phyloP scores from a whole-genome alignment of 371 early-diverging fungal genomes.

The Mucor racemosus region DNA sequence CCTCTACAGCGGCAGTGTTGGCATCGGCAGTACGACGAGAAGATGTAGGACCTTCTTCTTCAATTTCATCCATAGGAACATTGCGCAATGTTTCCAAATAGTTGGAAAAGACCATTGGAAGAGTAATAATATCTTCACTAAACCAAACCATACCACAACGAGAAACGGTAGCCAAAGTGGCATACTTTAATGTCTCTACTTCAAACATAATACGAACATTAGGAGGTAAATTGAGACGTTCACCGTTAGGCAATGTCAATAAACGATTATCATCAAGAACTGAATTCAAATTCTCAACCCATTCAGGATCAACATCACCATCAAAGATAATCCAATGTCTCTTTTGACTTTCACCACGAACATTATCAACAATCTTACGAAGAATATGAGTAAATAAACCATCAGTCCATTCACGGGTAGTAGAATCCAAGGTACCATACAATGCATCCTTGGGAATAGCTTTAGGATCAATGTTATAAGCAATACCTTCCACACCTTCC shows the following conservation, averaged over 20 bases:
- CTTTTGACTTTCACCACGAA: conserved; percentile 92
- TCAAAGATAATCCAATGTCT: conserved; percentile 99
- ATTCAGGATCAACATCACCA: conserved; percentile 99
- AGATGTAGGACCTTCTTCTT: conserved; percentile 62
- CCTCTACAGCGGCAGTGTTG: conserved; percentile 47
- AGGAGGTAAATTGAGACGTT: conserved; percentile 93
- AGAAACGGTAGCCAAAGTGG: conserved; percentile 98
- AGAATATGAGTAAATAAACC: conserved; percentile 97
- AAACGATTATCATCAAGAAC: conserved; percentile 98
- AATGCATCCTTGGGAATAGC: conserved; percentile 95
- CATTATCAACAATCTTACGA: conserved; percentile 96
- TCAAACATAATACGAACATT: conserved; percentile 99
- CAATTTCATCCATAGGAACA: conserved; percentile 84
- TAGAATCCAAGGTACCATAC: conserved; percentile 95
- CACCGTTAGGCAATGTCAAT: conserved; percentile 98
- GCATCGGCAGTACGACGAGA: conserved; percentile 17
- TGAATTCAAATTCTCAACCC: conserved; percentile 99
- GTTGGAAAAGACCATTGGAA: conserved; percentile 81
- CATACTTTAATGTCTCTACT: conserved; percentile 95
- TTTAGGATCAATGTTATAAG: conserved; percentile 97
- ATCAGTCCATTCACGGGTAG: conserved; percentile 99
- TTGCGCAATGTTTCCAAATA: conserved; percentile 83
- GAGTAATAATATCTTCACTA: conserved; percentile 87
- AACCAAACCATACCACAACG: conserved; percentile 99
- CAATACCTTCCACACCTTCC: conserved; percentile 88